Conservation (phyloP, 2,329 filamentous ascomycete species). For the Neofusicoccum sp. region DNA sequence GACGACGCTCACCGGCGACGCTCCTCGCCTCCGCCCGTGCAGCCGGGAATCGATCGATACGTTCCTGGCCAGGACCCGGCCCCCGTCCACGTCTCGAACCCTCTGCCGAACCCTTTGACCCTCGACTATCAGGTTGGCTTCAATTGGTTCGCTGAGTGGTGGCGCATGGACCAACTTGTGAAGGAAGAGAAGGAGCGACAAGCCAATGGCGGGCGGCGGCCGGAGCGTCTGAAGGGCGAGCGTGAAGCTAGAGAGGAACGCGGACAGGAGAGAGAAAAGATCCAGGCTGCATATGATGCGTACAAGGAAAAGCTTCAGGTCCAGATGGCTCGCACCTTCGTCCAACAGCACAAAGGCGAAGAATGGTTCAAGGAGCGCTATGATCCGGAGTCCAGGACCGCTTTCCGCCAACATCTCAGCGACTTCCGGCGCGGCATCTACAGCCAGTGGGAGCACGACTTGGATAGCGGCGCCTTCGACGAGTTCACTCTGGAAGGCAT, state of each 20-base stretch:
- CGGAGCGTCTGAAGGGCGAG: constrained; percentile 55
- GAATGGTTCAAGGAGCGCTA: constrained; percentile 99
- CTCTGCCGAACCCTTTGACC: constrained; percentile 68
- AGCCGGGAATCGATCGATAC: constrained; percentile 79
- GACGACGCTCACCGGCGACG: constrained; percentile 61
- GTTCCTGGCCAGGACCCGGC: constrained; percentile 69
- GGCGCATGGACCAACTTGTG: constrained; percentile 76
- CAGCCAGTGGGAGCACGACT: constrained; percentile 82
- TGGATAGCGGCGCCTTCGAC: constrained; percentile 83
- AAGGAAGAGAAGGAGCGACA: constrained; percentile 76
- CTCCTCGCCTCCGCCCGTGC: constrained; percentile 57
- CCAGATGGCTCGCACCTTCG: constrained; percentile 83
- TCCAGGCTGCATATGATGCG: constrained; percentile 66
- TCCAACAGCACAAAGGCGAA: constrained; percentile 87
- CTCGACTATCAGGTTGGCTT: constrained; percentile 80
- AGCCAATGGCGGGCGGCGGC: constrained; percentile 65
- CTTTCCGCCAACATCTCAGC: constrained; percentile 71
- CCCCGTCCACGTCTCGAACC: constrained; percentile 58
- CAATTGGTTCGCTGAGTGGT: constrained; percentile 84
- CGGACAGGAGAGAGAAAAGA: constrained; percentile 74
- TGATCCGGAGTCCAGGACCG: constrained; percentile 74
- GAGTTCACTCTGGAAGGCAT: constrained; percentile 93
- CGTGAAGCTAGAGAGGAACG: constrained; percentile 70
- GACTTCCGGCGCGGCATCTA: constrained; percentile 78
- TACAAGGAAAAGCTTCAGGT: constrained; percentile 66